Evolutionary conservation across 2,329 filamentous ascomycete genomes (phyloP), one percentile per base, ranked within the genome.

Genomic region (Hypoxylon sp.): DNA sequence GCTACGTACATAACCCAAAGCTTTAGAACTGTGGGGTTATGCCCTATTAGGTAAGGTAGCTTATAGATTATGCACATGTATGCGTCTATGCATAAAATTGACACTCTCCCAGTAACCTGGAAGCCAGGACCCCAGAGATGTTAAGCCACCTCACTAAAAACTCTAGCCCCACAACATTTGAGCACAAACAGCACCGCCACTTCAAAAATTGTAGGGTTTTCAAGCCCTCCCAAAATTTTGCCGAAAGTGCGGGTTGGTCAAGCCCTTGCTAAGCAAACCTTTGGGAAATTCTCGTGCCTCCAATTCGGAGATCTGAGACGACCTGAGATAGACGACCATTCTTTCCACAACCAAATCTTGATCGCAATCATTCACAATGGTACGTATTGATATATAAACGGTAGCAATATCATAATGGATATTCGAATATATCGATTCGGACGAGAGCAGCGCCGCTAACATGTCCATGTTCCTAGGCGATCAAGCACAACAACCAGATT

Each of bases 401-500:
- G 36, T 5, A 3, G 38, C 19, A 17, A 19, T 32, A 38, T 25
- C n/a, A 10, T 19, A 19, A 28, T 32, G 32, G n/a, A 19, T 30
- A 59, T 61, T 51, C 51, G 41, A 57, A 62, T 63, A 60, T 46
- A 60, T 63, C 49, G 72, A 75, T 67, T 73, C 69, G 69, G 67
- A 67, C 6, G 28, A 70, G 65, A 73, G 67, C 71, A 68, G 68
- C 65, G 75, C 75, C 75, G 72, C 79, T 79, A 70, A 77, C 78
- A 13, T 79, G 63, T 78, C 66, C n/a, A 55, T 73, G 75, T 71
- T 76, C 71, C 75, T 80, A 91, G 94, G 93, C 95, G 89, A 97
- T 98, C 93, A 97, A 97, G 91, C 94, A 98, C 92, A 98, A 98
- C 89, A 94, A 98, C 89, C 92, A 95, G 89, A 91, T 98, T 85